phyloP scores from a whole-genome alignment of 2,329 filamentous ascomycete species.

The Exophiala dermatitidis region DNA sequence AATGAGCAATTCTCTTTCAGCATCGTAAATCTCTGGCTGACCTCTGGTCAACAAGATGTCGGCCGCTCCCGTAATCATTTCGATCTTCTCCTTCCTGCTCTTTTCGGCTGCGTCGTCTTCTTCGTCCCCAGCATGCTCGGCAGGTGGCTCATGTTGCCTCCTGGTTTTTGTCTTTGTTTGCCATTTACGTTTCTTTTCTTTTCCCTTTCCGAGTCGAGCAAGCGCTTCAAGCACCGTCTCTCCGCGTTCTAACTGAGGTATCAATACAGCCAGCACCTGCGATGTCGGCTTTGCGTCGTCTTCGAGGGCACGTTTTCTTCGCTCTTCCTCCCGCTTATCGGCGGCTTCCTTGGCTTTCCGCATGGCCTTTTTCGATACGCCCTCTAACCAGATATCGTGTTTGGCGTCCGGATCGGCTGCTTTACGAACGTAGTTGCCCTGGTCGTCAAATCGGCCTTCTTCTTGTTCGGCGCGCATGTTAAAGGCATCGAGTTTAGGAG shows the following conservation, averaged over 20 bases:
- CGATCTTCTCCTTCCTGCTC: conserved; percentile 64
- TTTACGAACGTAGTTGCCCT: conserved; percentile 86
- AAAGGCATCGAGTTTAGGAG: conserved; percentile 91
- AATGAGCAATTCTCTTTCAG: conserved; percentile 73
- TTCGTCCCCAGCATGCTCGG: conserved; percentile 26
- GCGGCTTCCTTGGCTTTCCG: conserved; percentile 78
- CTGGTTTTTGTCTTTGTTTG: conserved; percentile 42
- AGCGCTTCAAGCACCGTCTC: conserved; percentile 87
- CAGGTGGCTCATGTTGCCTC: conserved; percentile 26
- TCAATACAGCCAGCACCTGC: conserved; percentile 67
- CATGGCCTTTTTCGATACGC: conserved; percentile 89
- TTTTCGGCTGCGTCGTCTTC: conserved; percentile 62
- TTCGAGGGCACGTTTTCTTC: conserved; percentile 60
- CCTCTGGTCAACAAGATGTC: conserved; percentile 78
- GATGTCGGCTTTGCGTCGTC: conserved; percentile 68
- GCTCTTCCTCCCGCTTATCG: conserved; percentile 73
- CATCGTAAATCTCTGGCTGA: conserved; percentile 84
- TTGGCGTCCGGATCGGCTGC: conserved; percentile 80
- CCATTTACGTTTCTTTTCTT: conserved; percentile 40
- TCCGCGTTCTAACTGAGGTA: conserved; percentile 64
- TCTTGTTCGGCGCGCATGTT: conserved; percentile 87
- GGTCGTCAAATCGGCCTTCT: conserved; percentile 84
- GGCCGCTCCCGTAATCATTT: conserved; percentile 79
- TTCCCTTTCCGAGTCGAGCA: conserved; percentile 65
- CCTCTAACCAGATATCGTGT: conserved; percentile 89